Percentiles rank a stretch among this genome's conserved stretches.
Evolutionary conservation across 306 rosid genomes (phyloP).

Genomic region (Citrullus amarus): DNA sequence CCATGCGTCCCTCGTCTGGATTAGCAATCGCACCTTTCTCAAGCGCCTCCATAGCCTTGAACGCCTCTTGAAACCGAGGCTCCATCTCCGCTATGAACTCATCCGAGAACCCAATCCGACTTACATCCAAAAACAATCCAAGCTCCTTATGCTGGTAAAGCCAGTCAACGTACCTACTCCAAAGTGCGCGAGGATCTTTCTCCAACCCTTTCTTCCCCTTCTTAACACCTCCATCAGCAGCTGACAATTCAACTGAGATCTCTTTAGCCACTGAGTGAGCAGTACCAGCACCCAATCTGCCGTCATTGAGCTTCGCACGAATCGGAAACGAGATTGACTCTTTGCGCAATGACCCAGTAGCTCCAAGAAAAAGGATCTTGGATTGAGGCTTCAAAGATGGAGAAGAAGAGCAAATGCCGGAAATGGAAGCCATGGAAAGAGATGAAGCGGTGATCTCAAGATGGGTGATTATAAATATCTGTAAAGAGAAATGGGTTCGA

Average conservation of each 20-base stretch:
- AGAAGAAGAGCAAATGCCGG: constrained; percentile 60
- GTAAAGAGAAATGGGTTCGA: neutral
- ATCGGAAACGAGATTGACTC: constrained; percentile 22
- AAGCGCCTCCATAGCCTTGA: constrained; percentile 65
- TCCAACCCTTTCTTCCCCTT: constrained; percentile 28
- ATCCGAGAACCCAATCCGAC: constrained; percentile 86
- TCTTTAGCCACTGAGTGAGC: constrained; percentile 57
- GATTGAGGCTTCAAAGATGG: constrained; percentile 36
- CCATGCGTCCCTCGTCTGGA: constrained; percentile 97
- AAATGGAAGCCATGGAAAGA: constrained; percentile 59
- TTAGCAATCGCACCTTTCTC: constrained; percentile 92
- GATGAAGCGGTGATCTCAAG: constrained; percentile 3
- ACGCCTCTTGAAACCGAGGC: constrained; percentile 54
- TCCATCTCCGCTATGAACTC: constrained; percentile 74
- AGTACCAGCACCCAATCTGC: constrained; percentile 3
- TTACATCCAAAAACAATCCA: constrained; percentile 68
- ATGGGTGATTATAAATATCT: neutral
- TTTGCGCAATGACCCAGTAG: constrained; percentile 13
- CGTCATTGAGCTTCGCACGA: constrained; percentile 18
- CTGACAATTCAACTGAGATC: constrained; percentile 31
- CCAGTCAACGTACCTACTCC: constrained; percentile 80
- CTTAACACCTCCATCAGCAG: constrained; percentile 9
- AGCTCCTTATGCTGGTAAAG: constrained; percentile 85
- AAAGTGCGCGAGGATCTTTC: constrained; percentile 61
- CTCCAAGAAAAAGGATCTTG: constrained; percentile 17